Evolutionary conservation across 2,329 filamentous ascomycete genomes (phyloP), one percentile per base, ranked within the genome.

Genomic region (Fusarium brachygibbosum): DNA sequence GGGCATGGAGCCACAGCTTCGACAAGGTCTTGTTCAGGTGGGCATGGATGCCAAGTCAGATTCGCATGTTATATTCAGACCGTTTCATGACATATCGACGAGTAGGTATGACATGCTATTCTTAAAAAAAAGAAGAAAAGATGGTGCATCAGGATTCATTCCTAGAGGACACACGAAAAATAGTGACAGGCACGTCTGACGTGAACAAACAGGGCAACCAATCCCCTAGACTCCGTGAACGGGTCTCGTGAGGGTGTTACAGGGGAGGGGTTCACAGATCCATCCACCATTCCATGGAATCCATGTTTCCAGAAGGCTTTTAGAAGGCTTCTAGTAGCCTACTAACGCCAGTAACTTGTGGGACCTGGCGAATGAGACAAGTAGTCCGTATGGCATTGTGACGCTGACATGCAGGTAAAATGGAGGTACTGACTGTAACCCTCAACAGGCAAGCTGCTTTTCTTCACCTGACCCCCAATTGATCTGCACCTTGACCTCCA

Each of bases 381-480:
- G n/a, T n/a, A n/a, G n/a, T n/a, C n/a, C n/a, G n/a, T n/a, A n/a
- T 28, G 45, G 49, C 14, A 4, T 6, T 28, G 9, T n/a, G 14
- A 50, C 31, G 32, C 58, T 63, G 28, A 49, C 58, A 41, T 63
- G 40, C 29, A 45, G 29, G 37, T 28, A 37, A 51, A 51, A n/a
- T n/a, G n/a, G n/a, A 42, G 21, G 16, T 34, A n/a, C 9, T 23
- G 21, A 23, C 10, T 42, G 21, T 13, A 42, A 23, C 48, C 59
- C 48, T 58, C 53, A 28, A 28, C 34, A 29, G 29, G 11, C 29
- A 23, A 55, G 41, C 31, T 56, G 17, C 28, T 56, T 32, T 19
- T n/a, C 49, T 57, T 34, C 45, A 65, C 52, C 60, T 65, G 62
- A 65, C 60, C 31, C 38, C 35, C 21, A 40, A 40, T 52, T n/a